Base-by-base conservation (phyloP, 306 rosid species). In the Cucumis melo region DNA sequence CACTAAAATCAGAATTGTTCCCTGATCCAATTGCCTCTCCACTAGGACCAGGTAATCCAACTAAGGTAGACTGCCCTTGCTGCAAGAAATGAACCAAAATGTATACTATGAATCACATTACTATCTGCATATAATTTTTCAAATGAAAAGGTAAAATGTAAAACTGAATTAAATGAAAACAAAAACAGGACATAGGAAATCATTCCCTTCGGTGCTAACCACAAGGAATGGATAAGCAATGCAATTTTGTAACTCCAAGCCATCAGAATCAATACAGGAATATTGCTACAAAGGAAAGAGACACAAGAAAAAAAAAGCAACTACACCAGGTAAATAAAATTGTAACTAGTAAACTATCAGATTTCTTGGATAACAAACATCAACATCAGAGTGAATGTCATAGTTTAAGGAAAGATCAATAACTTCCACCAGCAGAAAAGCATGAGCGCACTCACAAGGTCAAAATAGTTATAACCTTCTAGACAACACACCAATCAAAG, bases 1-100 rank as follows among this genome's bases (percentile, higher is more conserved):
- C 65, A 48, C 64, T 64, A 72, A 80, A 27, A 32, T 73, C 77
- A 57, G 84, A 81, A 50, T 55, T 60, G 55, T 32, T 77, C 51
- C 71, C 72, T 24, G 68, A 75, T 61, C 51, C 50, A 70, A 63
- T 75, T 6, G 57, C 78, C 56, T 76, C 80, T 36, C 46, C 34
- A 67, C 80, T 74, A 72, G 87, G 80, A 81, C 85, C 83, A 36
- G 74, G 83, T 57, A 55, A 50, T 59, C 46, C 79, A 58, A 70
- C 58, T 82, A 75, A 55, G 60, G 79, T 71, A 46, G 81, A 46
- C 10, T 39, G 13, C 63, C 34, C 76, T 74, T 36, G 63, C 91
- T 87, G 81, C 82, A 75, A 71, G 29, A 63, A 6, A 81, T 59
- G 65, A 36, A 29, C 54, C 67, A 84, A 46, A 75, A 73, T 81